Base-by-base conservation (phyloP, 1,284 basidiomycete genomes). In the Leccinum griseonigrum region DNA sequence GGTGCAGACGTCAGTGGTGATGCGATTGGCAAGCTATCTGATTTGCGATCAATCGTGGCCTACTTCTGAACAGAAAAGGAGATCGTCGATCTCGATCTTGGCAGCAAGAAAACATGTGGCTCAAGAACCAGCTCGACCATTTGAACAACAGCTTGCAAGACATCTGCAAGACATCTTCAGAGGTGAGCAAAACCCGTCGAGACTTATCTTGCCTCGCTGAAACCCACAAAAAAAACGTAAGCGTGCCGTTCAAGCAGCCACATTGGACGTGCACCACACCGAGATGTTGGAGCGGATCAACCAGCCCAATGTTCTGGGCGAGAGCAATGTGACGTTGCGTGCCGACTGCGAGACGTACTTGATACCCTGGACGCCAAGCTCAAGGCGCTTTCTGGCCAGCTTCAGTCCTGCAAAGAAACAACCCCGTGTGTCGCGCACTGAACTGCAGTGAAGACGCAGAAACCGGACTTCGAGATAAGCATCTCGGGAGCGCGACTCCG, bases 61-160 rank as follows among this genome's bases (percentile, higher is more conserved):
- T 95, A 92, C 74, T 78, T 96, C 36, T 85, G 94, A 31, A 91
- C 91, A 68, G 94, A 96, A 78, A 95, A 95, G 76, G 92, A 95
- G 71, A 92, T 95, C 60, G 88, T 92, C 48, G 93, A 95, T 65
- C 82, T 95, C 40, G 91, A 95, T 69, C 83, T 96, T 58, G 84
- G 85, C 78, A 92, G 76, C 91, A 95, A 71, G 94, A 96, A 76
- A 91, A 83, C 64, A 77, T 85, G 7, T 85, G 94, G 2, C 76
- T 94, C 56, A 92, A 90, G 75, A 79, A 84, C 29, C 89, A 94
- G 69, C 82, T 92, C 29, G 91, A 94, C 14, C 87, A 91, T 67
- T 75, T 93, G 55, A 81, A 81, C 29, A 85, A 88, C 64, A 85
- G 78, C 48, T 77, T 95, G 64, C 85, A 92, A 56, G 91, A 92